Conservation (phyloP, 805 yeast genomes). For the Candida palmyrensis region DNA sequence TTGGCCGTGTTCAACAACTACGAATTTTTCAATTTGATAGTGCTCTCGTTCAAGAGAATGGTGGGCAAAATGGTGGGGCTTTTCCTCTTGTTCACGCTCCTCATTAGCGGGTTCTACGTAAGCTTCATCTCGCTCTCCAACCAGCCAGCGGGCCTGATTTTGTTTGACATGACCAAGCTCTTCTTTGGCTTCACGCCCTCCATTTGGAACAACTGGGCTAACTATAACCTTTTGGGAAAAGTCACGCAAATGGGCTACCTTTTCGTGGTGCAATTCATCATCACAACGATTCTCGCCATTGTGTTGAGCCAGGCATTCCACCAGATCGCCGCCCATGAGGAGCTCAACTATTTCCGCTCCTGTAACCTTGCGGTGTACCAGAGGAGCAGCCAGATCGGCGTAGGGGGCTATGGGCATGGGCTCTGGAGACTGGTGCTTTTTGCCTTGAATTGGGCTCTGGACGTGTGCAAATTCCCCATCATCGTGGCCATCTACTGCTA, state of each 20-base stretch:
- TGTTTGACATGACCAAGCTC: conserved; percentile 47
- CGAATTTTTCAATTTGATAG: conserved; percentile 47
- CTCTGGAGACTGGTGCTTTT: background rate
- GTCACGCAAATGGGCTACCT: conserved; percentile 45
- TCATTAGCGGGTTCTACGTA: conserved; percentile 51
- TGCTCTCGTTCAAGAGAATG: conserved; percentile 49
- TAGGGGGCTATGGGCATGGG: no score
- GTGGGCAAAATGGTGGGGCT: conserved; percentile 45
- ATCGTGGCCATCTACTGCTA: conserved; percentile 27
- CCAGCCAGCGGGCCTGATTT: conserved; percentile 37
- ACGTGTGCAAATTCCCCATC: conserved; percentile 32
- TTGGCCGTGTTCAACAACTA: conserved; percentile 47
- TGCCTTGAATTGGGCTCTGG: conserved; percentile 12
- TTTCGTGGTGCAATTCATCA: conserved; percentile 50
- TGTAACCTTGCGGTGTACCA: conserved; percentile 34
- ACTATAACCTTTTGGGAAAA: conserved; percentile 43
- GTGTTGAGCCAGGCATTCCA: conserved; percentile 42
- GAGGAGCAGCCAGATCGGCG: conserved; percentile 20
- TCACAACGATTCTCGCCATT: conserved; percentile 51
- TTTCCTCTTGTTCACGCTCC: conserved; percentile 42
- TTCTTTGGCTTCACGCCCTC: conserved; percentile 58
- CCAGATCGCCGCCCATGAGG: conserved; percentile 30
- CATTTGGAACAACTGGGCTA: conserved; percentile 52
- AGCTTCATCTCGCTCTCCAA: conserved; percentile 47
- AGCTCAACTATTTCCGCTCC: conserved; percentile 36